Conservation (phyloP, 1,284 basidiomycete species). For the Amylostereum areolatum region DNA sequence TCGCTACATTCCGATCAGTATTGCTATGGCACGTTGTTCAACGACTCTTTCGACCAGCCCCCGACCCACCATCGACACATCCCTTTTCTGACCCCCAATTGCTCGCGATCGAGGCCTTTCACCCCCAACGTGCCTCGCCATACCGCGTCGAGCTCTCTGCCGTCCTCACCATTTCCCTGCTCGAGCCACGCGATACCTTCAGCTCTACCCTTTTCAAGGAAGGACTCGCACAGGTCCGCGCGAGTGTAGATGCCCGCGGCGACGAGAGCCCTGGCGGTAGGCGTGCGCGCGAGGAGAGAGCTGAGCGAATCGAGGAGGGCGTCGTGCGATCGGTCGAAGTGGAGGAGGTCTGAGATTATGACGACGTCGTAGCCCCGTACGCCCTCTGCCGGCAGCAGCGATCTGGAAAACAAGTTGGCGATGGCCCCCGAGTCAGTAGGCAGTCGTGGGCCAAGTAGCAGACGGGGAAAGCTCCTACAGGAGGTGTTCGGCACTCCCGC, state of each 20-base stretch:
- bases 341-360: slow-evolving; percentile 64
- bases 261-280: slow-evolving; percentile 44
- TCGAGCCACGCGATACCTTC: slow-evolving; percentile 48
- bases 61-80: slow-evolving; percentile 60
- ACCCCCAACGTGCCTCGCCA: slow-evolving; percentile 48
- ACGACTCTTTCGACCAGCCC: slow-evolving; percentile 32
- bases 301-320: slow-evolving; percentile 46
- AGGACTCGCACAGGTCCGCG: slow-evolving; percentile 45
- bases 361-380: slow-evolving; percentile 46
- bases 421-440: not conserved
- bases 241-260: slow-evolving; percentile 62
- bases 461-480: slow-evolving; percentile 34
- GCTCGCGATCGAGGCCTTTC: slow-evolving; percentile 37
- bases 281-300: slow-evolving; percentile 38
- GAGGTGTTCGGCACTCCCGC: slow-evolving; percentile 36
- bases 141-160: slow-evolving; percentile 22
- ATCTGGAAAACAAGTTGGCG: slow-evolving; percentile 1
- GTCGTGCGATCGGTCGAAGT: slow-evolving; percentile 57
- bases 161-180: slow-evolving; percentile 9
- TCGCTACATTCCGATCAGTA: too few species aligned
- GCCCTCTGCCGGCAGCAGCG: slow-evolving; percentile 4
- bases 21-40: too few species aligned
- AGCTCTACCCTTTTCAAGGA: slow-evolving; percentile 35
- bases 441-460: not conserved
- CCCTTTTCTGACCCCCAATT: slow-evolving; percentile 43